Evolutionary conservation across 106 monocot species (phyloP).

Genomic region (Allium sativum): DNA sequence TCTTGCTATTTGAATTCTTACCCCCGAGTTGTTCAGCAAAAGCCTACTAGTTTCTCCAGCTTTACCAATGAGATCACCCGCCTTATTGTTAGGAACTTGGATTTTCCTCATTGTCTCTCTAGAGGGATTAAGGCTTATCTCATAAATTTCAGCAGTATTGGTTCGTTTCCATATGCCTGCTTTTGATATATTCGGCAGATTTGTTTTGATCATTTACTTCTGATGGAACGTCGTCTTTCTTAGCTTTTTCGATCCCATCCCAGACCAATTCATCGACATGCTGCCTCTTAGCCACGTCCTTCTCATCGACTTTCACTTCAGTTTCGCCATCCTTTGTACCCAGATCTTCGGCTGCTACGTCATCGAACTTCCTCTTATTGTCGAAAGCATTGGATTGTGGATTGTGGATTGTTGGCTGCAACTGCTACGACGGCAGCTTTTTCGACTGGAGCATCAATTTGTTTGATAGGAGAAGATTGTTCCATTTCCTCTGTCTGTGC

Average conservation of each 20-base stretch:
- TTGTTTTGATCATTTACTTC: constrained; percentile 14
- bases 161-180: not conserved
- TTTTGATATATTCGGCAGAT: constrained; percentile 5
- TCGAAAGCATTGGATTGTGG: not conserved
- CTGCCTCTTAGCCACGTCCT: constrained; percentile 3
- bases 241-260: not conserved
- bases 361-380: constrained; percentile 31
- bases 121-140: constrained; percentile 5
- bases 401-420: not conserved
- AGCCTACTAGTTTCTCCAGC: constrained; percentile 79
- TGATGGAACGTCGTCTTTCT: constrained; percentile 5
- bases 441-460: constrained; percentile 1
- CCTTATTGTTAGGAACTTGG: constrained; percentile 59
- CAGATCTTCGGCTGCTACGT: constrained; percentile 8
- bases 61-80: constrained; percentile 91
- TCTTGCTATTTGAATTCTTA: constrained; percentile 85
- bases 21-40: constrained; percentile 71
- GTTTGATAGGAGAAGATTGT: not conserved
- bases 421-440: not conserved
- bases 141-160: constrained; percentile 2
- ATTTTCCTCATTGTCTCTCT: constrained; percentile 21
- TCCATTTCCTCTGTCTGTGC: not conserved
- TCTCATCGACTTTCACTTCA: not conserved
- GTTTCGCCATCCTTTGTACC: not conserved
- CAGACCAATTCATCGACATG: not conserved